Evolutionary conservation across 2,329 filamentous ascomycete genomes (phyloP), one percentile per base, ranked within the genome.

Genomic region (Lojkania enalia): DNA sequence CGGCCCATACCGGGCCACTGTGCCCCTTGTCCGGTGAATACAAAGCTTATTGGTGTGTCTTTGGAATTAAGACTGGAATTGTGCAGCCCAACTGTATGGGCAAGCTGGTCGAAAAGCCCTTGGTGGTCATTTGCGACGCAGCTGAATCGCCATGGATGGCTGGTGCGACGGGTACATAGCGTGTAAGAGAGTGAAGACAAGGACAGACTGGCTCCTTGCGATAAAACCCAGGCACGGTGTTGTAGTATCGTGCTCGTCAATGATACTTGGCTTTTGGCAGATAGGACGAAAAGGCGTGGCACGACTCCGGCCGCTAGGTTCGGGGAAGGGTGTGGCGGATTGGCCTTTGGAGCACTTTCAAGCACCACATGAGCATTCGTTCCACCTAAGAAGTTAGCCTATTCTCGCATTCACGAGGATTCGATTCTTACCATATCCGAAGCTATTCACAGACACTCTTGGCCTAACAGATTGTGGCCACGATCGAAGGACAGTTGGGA

Each of bases 361-460:
- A 53, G 25, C 14, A 54, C 44, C 5, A 48, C 42, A 32, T 53
- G 52, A 2, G 40, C 50, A 21, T 53, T 53, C 2, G 50, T 42
- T 9, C 52, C 52, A 2, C 23, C n/a, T 27, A 7, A 27, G 23
- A 7, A 27, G n/a, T n/a, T 27, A 7, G 7, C 7, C n/a, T 7
- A 27, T 27, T 35, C 16, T 61, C 56, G 9, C 25, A 33, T 60
- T 39, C 3, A 45, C 45, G 46, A 58, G 56, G 3, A 42, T 43
- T 35, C 60, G 60, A 2, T 52, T 37, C 4, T 56, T 56, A 7
- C 70, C 69, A 30, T 66, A 63, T 4, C 70, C 74, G 49, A 74
- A 76, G n/a, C 68, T 67, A 41, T 71, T 74, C 1, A 77, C 62
- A 21, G 5, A 68, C 70, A 6, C 71, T 58, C 35, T 38, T 51